Base-by-base conservation (phyloP, 164 flowering plant genomes). In the Aristolochia californica region DNA sequence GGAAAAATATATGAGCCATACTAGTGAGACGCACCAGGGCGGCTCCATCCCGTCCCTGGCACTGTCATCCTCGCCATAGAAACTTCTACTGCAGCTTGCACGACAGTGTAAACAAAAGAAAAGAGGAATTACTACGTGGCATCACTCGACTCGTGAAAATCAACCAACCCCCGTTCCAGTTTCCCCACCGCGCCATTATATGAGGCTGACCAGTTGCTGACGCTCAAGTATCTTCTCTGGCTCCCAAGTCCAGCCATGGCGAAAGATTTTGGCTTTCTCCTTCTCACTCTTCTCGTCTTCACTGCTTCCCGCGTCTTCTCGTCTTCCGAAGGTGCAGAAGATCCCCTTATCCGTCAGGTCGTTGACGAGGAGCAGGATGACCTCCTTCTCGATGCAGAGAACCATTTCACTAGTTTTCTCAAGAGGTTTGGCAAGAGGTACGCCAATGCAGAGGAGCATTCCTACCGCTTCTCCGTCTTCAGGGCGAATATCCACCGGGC, bases 401-500 rank as follows among this genome's bases (percentile, higher is more conserved):
- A 70, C 62, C 96, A 84, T 62, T 93, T 93, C 75, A 15, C 75
- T 0, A 64, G 47, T 52, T 93, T 93, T 82, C 75, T 78, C 45
- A 48, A 73, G 17, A 76, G 58, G 63, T 93, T 70, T 70, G 79
- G 79, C 1, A 89, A 83, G 63, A 55, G 60, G 4, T 93, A 93
- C 65, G 71, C 81, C 40, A 60, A 80, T 4, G 71, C 62, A 34
- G 88, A 84, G 63, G 99, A 94, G 76, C 97, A 85, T 70, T 87
- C 82, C 10, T 68, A 72, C 68, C 64, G 99, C n/a, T 76, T 85
- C 62, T 34, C 74, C 3, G 80, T 88, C 10, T 94, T 90, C 69
- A 82, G 78, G 78, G 70, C 83, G 17, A 90, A 94, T 61, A 68
- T 94, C 54, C 81, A 79, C 64, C 83, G 87, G 14, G 93, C 99